A percentile compares a stretch with the other conserved stretches of the same genome.
Evolutionary conservation across 768 basidiomycete genomes (phyloP).

Genomic region (Leccinum fibrillosum): DNA sequence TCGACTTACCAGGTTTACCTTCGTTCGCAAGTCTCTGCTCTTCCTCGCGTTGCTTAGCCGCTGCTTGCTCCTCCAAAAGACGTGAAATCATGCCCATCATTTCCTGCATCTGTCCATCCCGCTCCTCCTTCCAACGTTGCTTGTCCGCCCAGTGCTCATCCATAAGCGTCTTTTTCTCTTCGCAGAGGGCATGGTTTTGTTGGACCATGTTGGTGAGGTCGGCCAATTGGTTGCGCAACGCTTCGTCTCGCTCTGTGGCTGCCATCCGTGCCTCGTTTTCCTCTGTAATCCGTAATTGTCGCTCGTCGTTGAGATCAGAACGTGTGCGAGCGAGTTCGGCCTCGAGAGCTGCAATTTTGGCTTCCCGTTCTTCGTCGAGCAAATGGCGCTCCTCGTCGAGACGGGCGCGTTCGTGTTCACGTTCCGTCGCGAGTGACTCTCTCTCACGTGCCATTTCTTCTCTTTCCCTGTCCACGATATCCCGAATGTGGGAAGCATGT

Average conservation of each 20-base stretch:
- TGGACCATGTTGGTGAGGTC: slow-evolving; percentile 75
- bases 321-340: no score
- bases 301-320: no score
- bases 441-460: slow-evolving; percentile 56
- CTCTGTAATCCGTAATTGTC: no score
- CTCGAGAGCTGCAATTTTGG: no score
- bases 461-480: slow-evolving; percentile 55
- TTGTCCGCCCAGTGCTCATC: slow-evolving; percentile 61
- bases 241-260: slow-evolving; percentile 48
- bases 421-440: slow-evolving; percentile 33
- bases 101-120: slow-evolving; percentile 54
- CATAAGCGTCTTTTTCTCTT: slow-evolving; percentile 55
- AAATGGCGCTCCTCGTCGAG: no score
- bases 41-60: slow-evolving; percentile 47
- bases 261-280: no score
- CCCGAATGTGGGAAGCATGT: slow-evolving; percentile 55
- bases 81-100: slow-evolving; percentile 60
- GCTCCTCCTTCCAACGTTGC: slow-evolving; percentile 50
- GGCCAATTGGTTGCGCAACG: slow-evolving; percentile 53
- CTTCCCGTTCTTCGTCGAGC: no score
- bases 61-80: slow-evolving; percentile 54
- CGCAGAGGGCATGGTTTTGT: slow-evolving; percentile 57
- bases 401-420: no score
- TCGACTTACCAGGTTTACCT: slow-evolving; percentile 51
- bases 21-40: slow-evolving; percentile 53